Conservation (phyloP, 768 basidiomycete genomes). For the Asterophora lycoperdoides region DNA sequence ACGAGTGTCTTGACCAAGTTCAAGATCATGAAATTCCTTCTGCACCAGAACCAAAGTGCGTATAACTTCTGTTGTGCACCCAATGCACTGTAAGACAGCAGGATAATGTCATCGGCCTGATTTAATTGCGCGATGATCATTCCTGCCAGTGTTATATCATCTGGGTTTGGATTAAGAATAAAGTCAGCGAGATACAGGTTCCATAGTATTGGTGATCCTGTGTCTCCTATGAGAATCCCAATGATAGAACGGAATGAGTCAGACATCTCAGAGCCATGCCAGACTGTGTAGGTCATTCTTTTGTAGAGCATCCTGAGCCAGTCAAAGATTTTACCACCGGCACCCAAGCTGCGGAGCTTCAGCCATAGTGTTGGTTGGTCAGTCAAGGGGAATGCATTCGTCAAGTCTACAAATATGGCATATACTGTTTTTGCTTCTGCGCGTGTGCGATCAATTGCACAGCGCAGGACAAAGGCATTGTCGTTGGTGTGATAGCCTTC, state of each 20-base stretch:
- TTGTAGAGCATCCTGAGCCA: slow-evolving; percentile 24
- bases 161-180: background rate
- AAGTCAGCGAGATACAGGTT: slow-evolving; percentile 9
- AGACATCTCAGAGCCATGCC: background rate
- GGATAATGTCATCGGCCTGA: slow-evolving; percentile 25
- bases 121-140: slow-evolving; percentile 17
- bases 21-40: slow-evolving; percentile 21
- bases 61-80: slow-evolving; percentile 18
- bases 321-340: slow-evolving; percentile 24
- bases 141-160: background rate
- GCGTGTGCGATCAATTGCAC: slow-evolving; percentile 18
- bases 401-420: slow-evolving; percentile 21
- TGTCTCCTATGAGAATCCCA: slow-evolving; percentile 6
- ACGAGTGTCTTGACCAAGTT: slow-evolving; percentile 13
- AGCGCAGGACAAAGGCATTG: slow-evolving; percentile 24
- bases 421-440: slow-evolving; percentile 16
- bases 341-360: slow-evolving; percentile 22
- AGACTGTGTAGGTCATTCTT: background rate
- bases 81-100: slow-evolving; percentile 15
- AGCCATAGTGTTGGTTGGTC: slow-evolving; percentile 29
- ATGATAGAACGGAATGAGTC: background rate
- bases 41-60: slow-evolving; percentile 19
- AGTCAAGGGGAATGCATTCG: slow-evolving; percentile 33
- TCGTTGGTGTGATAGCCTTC: slow-evolving; percentile 21
- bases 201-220: slow-evolving; percentile 3